Base-by-base conservation (phyloP, 768 basidiomycete genomes). In the Psilocybe sp. region DNA sequence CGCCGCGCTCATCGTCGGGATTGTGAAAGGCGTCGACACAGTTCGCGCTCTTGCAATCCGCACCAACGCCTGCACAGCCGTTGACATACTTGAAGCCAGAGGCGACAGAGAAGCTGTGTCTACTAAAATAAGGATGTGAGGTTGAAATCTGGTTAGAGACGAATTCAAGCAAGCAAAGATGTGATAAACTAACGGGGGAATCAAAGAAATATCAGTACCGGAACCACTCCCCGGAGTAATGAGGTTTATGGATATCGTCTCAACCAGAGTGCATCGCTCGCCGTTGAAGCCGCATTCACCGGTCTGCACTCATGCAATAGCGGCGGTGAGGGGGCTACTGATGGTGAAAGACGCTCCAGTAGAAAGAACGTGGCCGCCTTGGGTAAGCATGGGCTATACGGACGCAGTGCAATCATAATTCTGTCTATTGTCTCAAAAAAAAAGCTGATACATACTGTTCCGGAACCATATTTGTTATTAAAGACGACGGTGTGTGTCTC, bases 1-100 rank as follows among this genome's bases (percentile, higher is more conserved):
- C 73, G n/a, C 69, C 71, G 12, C 31, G 39, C 12, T 62, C 71
- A 44, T 76, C 69, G 35, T 51, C 56, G 5, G 73, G 57, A 6
- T 58, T 32, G 48, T 59, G 61, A 67, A 76, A 76, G 1, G 73
- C 76, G 7, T 59, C 60, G 13, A 54, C 46, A 56, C 76, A 77
- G 52, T 58, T 56, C 6, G 67, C 49, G 18, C 59, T 53, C 16
- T 52, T 65, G 57, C 75, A 78, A 52, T 69, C 62, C 9, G 70
- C 65, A 2, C 75, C 76, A 19, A 60, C 52, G 38, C 70, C 70
- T 43, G 72, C 61, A 46, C 75, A 77, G 5, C 74, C 75, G 49
- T 71, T 64, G 60, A 56, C 71, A 56, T 71, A 77, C 10, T 72
- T 73, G 38, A 76, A 75, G 31, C 69, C 69, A 45, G 68, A 60